phyloP scores from a whole-genome alignment of 768 basidiomycete species.

The Lactarius psammicola region DNA sequence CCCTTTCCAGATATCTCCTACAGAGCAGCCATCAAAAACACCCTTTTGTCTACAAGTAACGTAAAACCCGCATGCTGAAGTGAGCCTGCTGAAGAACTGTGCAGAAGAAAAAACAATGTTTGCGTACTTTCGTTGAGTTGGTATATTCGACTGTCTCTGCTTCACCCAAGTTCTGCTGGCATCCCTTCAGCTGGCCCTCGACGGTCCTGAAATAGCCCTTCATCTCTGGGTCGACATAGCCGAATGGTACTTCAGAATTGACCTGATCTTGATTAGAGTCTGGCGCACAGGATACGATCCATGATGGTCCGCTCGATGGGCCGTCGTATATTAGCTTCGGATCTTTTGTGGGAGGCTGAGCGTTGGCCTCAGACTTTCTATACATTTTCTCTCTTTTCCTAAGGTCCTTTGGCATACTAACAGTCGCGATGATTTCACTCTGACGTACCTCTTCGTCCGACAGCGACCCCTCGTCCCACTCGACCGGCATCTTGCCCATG shows the following conservation, averaged over 20 bases:
- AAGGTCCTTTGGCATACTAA: constrained; percentile 76
- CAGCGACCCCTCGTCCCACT: constrained; percentile 39
- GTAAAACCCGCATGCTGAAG: constrained; percentile 1
- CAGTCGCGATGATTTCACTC: background rate
- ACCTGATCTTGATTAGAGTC: constrained; percentile 41
- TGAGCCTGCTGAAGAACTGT: constrained; percentile 30
- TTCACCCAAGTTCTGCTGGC: constrained; percentile 62
- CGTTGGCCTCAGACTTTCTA: constrained; percentile 46
- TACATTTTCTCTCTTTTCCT: constrained; percentile 79
- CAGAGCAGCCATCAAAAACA: constrained; percentile 81
- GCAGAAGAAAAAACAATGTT: constrained; percentile 6
- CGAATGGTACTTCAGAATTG: constrained; percentile 78
- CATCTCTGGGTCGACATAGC: constrained; percentile 82
- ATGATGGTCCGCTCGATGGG: constrained; percentile 53
- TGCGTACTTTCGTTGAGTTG: constrained; percentile 70
- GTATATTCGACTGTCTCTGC: constrained; percentile 47
- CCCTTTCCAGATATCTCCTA: constrained; percentile 86
- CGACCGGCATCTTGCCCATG: constrained; percentile 28
- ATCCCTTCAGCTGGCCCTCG: constrained; percentile 81
- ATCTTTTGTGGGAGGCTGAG: constrained; percentile 30
- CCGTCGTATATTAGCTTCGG: constrained; percentile 20
- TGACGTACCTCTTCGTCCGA: constrained; percentile 56
- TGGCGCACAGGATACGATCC: constrained; percentile 54
- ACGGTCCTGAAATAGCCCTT: constrained; percentile 93
- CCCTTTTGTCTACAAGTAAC: constrained; percentile 28